Evolutionary conservation across 768 basidiomycete genomes (phyloP).

Genomic region (Mycena latifolia): DNA sequence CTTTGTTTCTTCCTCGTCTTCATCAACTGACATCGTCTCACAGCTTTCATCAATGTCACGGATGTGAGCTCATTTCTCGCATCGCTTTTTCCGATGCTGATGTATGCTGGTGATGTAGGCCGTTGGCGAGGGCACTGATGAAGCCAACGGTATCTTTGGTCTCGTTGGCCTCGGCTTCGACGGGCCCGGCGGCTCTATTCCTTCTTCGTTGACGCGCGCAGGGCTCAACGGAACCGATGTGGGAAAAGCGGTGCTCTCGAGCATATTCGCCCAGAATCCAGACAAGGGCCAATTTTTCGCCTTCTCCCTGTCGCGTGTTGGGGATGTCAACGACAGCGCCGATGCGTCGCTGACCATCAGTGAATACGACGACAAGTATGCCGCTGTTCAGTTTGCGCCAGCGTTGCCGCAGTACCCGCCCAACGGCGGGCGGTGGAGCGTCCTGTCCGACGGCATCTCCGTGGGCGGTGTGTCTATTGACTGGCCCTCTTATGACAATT

Average conservation of each 20-base stretch:
- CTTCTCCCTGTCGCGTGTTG: constrained; percentile 55
- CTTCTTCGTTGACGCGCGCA: constrained; percentile 5
- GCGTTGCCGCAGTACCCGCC: constrained; percentile 50
- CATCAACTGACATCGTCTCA: neutral
- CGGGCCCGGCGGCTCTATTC: constrained; percentile 36
- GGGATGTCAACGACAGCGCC: constrained; percentile 52
- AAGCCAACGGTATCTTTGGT: constrained; percentile 43
- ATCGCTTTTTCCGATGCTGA: neutral
- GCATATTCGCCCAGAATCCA: constrained; percentile 52
- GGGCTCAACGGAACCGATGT: constrained; percentile 32
- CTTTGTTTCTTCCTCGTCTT: too few species aligned
- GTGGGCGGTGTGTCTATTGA: constrained; percentile 45
- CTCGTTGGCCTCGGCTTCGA: constrained; percentile 52
- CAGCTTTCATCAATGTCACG: constrained; percentile 48
- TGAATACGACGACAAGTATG: constrained; percentile 53
- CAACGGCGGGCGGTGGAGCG: constrained; percentile 55
- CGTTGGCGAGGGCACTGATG: constrained; percentile 27
- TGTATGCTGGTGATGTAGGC: constrained; percentile 9
- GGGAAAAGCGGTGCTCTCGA: constrained; percentile 49
- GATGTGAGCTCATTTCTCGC: constrained; percentile 14
- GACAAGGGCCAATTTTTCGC: constrained; percentile 53
- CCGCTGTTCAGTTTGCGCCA: constrained; percentile 44
- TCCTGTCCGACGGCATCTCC: constrained; percentile 51
- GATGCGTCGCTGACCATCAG: constrained; percentile 58
- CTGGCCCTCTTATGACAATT: constrained; percentile 46